These are phyloP conservation scores for Paraglomus brasilianum DNA, from an alignment of 192 early-diverging fungal genomes.

Conservation along the genomic window DNA sequence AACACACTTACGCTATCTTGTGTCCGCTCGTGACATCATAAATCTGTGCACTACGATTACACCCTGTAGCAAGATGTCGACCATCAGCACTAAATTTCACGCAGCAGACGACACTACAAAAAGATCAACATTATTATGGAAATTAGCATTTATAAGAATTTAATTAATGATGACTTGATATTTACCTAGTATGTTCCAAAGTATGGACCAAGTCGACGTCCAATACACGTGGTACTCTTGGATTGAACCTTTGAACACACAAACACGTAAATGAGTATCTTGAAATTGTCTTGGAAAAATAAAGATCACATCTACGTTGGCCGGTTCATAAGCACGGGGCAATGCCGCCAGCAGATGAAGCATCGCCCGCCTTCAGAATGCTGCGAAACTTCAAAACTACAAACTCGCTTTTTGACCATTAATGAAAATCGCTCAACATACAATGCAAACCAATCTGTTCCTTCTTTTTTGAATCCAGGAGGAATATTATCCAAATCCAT, in stretches of 20 bases:
- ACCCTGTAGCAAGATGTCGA: conserved; percentile 88
- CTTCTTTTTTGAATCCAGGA: conserved; percentile 72
- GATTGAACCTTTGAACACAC: conserved; percentile 53
- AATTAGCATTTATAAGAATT: conserved; percentile 30
- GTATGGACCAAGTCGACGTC: conserved; percentile 66
- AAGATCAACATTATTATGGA: conserved; percentile 37
- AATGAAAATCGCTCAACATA: conserved; percentile 33
- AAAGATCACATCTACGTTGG: too few relatives aligned
- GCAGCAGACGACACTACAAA: conserved; percentile 90
- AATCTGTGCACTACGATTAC: conserved; percentile 86
- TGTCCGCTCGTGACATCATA: conserved; percentile 80
- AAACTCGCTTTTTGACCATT: too few relatives aligned
- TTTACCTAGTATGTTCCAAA: conserved; percentile 49
- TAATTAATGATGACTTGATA: conserved; percentile 26
- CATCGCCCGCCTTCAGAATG: too few relatives aligned
- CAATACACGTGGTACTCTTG: conserved; percentile 58
- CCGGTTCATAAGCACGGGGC: neutral
- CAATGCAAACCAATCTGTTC: conserved; percentile 87
- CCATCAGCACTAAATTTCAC: conserved; percentile 95
- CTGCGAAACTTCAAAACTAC: too few relatives aligned
- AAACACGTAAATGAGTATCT: too few relatives aligned
- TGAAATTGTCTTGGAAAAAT: too few relatives aligned
- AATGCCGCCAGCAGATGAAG: too few relatives aligned
- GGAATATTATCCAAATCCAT: conserved; percentile 79
- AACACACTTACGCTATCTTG: conserved; percentile 61